Conservation (phyloP, 2,329 filamentous ascomycete genomes). For the Fusarium albidum region DNA sequence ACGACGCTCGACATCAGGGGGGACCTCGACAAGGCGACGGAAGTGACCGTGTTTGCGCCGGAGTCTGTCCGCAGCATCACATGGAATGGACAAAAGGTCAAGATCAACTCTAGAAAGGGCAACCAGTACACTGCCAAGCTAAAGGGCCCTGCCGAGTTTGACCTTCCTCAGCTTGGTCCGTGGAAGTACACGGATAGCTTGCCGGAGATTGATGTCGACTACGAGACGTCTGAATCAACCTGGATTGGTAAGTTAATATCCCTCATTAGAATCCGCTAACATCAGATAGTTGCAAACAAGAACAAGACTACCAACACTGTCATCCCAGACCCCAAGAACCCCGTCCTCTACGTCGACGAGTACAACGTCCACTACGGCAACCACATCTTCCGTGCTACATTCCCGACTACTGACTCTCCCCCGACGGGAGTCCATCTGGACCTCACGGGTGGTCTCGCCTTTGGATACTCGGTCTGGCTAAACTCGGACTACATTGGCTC, state of each 20-base stretch:
- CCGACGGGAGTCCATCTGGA: constrained; percentile 57
- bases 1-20: constrained; percentile 53
- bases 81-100: constrained; percentile 57
- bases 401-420: constrained; percentile 47
- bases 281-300: constrained; percentile 52
- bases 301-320: constrained; percentile 57
- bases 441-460: constrained; percentile 61
- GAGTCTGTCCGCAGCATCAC: constrained; percentile 53
- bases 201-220: constrained; percentile 54
- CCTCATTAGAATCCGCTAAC: not conserved
- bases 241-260: constrained; percentile 49
- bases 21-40: constrained; percentile 52
- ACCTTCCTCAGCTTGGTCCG: constrained; percentile 50
- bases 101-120: constrained; percentile 38
- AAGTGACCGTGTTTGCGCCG: constrained; percentile 57
- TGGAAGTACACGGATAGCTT: constrained; percentile 60
- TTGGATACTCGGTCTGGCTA: constrained; percentile 65
- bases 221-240: constrained; percentile 51
- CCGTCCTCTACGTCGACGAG: constrained; percentile 65
- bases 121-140: constrained; percentile 42
- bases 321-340: constrained; percentile 57
- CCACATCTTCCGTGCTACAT: constrained; percentile 63
- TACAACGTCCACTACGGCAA: constrained; percentile 63
- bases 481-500: constrained; percentile 66
- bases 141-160: constrained; percentile 39